These are phyloP conservation scores for Marasmius fiardii DNA, from an alignment of 1,284 basidiomycete species.

Conservation along the genomic window DNA sequence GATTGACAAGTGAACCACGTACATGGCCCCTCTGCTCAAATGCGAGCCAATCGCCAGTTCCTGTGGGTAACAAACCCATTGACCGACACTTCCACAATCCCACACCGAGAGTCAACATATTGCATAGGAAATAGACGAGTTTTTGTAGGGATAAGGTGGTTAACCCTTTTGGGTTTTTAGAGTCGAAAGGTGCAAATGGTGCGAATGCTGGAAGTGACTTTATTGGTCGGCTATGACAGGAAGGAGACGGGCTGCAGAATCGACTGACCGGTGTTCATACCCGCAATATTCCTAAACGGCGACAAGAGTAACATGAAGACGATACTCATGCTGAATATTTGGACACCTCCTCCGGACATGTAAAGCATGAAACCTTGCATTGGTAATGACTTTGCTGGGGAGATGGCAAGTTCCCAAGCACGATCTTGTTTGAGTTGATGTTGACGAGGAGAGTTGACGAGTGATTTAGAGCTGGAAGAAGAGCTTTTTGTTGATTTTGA, in stretches of 20 bases:
- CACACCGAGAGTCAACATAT: slow-evolving; percentile 70
- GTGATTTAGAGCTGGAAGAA: slow-evolving; percentile 32
- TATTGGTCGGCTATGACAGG: not conserved
- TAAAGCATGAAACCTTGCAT: slow-evolving; percentile 97
- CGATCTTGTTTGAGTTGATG: slow-evolving; percentile 73
- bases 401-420: slow-evolving; percentile 85
- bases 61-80: slow-evolving; percentile 86
- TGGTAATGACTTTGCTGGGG: slow-evolving; percentile 83
- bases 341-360: slow-evolving; percentile 91
- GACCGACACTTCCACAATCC: slow-evolving; percentile 89
- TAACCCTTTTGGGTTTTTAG: slow-evolving; percentile 45
- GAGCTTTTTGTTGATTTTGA: slow-evolving; percentile 35
- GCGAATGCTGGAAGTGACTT: slow-evolving; percentile 48
- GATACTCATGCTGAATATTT: slow-evolving; percentile 93
- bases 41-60: slow-evolving; percentile 89
- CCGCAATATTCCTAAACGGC: slow-evolving; percentile 76
- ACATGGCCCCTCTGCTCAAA: slow-evolving; percentile 80
- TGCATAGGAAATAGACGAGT: slow-evolving; percentile 64
- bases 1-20: slow-evolving; percentile 25
- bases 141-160: slow-evolving; percentile 64
- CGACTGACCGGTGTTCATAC: slow-evolving; percentile 65
- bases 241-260: no score
- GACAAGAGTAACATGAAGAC: slow-evolving; percentile 85
- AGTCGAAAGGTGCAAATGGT: slow-evolving; percentile 54
- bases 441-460: slow-evolving; percentile 30